Conservation (phyloP, 2,329 filamentous ascomycete genomes). For the Exophiala calicioides region DNA sequence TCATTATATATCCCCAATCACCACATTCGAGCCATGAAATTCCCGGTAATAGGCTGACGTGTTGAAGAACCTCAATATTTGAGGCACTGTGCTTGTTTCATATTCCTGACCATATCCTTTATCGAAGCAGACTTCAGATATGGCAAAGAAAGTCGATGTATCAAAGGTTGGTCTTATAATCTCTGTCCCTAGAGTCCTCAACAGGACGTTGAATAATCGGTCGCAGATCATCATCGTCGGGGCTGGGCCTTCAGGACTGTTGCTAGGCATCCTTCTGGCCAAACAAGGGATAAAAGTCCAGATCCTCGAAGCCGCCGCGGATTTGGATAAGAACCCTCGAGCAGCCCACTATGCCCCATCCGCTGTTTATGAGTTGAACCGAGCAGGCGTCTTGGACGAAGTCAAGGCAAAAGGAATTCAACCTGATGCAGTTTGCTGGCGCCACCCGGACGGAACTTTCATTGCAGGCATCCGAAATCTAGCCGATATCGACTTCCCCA, state of each 20-base stretch:
- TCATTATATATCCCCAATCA: too few relatives aligned
- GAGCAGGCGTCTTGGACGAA: constrained; percentile 62
- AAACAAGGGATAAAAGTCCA: constrained; percentile 37
- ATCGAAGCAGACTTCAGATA: neutral
- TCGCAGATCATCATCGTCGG: constrained; percentile 33
- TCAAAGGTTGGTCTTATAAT: too few relatives aligned
- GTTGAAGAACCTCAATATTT: too few relatives aligned
- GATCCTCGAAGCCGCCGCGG: constrained; percentile 54
- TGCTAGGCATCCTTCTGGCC: constrained; percentile 37
- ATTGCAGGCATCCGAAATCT: constrained; percentile 34
- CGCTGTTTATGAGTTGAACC: constrained; percentile 58
- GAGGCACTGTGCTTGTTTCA: too few relatives aligned
- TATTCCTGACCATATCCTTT: too few relatives aligned
- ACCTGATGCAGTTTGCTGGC: constrained; percentile 48
- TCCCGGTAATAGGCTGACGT: too few relatives aligned
- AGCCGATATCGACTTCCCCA: constrained; percentile 36
- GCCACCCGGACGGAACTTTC: constrained; percentile 41
- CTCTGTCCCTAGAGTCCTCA: too few relatives aligned
- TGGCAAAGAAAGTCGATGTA: constrained; percentile 16
- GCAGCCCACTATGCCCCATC: constrained; percentile 64
- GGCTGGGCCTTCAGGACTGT: constrained; percentile 37
- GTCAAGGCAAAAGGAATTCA: constrained; percentile 46
- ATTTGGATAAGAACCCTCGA: constrained; percentile 61
- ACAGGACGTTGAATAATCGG: too few relatives aligned
- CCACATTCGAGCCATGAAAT: too few relatives aligned